Conservation (phyloP, 148 eudicot species). For the Nyssa sinensis region DNA sequence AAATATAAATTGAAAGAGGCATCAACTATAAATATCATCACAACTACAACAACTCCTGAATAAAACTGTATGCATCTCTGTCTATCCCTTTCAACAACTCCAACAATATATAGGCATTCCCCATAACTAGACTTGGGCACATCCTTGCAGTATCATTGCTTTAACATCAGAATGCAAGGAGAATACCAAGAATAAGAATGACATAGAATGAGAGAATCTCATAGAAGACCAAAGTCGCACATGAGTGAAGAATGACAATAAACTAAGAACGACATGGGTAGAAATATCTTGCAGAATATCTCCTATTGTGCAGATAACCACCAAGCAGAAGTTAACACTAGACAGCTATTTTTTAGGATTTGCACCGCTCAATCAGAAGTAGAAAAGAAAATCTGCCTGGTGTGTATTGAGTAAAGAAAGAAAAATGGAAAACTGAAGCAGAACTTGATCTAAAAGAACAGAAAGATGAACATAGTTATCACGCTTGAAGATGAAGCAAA, state of each 20-base stretch:
- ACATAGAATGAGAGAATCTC: background rate
- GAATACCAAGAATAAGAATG: background rate
- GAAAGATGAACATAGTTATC: background rate
- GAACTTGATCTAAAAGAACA: background rate
- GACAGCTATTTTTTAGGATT: background rate
- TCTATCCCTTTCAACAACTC: background rate
- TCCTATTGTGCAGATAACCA: background rate
- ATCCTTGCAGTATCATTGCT: background rate
- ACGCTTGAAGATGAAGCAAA: background rate
- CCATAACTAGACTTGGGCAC: background rate
- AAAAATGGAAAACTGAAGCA: background rate
- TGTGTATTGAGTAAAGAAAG: background rate
- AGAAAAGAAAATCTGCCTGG: background rate
- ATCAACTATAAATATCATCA: background rate
- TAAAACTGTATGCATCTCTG: background rate
- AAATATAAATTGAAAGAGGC: background rate
- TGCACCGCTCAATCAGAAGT: slow-evolving; percentile 1
- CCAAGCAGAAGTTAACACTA: too few relatives aligned
- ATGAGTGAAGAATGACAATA: background rate
- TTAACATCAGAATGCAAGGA: background rate
- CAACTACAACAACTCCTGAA: background rate
- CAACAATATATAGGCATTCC: slow-evolving; percentile 1
- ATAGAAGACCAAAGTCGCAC: background rate
- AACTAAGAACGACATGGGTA: background rate
- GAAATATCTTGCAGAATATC: background rate